Percentiles rank a stretch among this genome's conserved stretches.
phyloP scores from a whole-genome alignment of 2,329 filamentous ascomycete genomes.

The Cercospora beticola region DNA sequence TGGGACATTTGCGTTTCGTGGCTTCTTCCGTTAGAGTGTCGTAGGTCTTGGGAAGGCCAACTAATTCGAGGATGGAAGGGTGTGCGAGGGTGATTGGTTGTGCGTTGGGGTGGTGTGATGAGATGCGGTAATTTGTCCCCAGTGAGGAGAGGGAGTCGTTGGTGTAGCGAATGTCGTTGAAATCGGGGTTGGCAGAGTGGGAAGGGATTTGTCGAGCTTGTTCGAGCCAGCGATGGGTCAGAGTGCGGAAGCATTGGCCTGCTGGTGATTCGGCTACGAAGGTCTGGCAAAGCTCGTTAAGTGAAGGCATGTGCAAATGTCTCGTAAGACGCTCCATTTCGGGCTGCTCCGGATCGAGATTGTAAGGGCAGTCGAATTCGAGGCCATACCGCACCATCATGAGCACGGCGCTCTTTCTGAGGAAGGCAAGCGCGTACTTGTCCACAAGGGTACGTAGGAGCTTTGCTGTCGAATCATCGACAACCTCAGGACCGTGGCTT shows the following conservation, averaged over 20 bases:
- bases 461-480: constrained; percentile 4
- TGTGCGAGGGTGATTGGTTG: constrained; percentile 61
- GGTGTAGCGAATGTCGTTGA: constrained; percentile 10
- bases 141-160: constrained; percentile 4
- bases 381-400: constrained; percentile 86
- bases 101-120: constrained; percentile 12
- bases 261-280: constrained; percentile 47
- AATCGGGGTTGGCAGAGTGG: constrained; percentile 37
- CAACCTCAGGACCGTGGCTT: neutral
- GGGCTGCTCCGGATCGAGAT: constrained; percentile 31
- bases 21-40: constrained; percentile 91
- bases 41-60: constrained; percentile 88
- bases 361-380: constrained; percentile 69
- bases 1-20: constrained; percentile 78
- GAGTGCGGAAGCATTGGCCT: constrained; percentile 45
- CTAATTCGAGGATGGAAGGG: constrained; percentile 88
- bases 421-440: constrained; percentile 84
- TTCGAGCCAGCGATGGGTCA: constrained; percentile 70
- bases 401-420: constrained; percentile 80
- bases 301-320: constrained; percentile 70
- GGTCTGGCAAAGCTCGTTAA: constrained; percentile 73
- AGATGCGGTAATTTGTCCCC: neutral
- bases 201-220: constrained; percentile 46
- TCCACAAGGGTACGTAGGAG: constrained; percentile 52
- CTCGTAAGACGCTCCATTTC: constrained; percentile 82